Evolutionary conservation across 345 rosid species (phyloP), one percentile per base, ranked within the genome.

Genomic region (Pseudoturritis turrita): DNA sequence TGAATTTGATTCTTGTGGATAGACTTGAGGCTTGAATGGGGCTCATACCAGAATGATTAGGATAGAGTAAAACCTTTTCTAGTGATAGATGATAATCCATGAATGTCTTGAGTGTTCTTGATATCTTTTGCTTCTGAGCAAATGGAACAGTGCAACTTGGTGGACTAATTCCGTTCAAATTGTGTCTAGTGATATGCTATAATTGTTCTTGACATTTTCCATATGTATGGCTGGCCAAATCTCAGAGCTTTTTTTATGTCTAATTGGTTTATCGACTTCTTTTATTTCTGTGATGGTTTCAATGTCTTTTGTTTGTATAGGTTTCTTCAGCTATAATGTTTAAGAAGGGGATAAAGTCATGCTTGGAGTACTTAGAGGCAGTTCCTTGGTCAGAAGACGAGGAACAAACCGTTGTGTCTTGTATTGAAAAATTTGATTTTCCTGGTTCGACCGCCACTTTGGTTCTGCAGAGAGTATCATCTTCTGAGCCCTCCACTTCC

Each of bases 301-400:
- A 17, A 7, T 29, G 28, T 18, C 14, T 12, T 37, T 3, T 36
- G 6, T 14, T 37, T n/a, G 53, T 68, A 25, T 67, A 86, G 95
- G 91, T 86, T 44, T 88, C 83, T 82, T 85, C 84, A 1, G 91
- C 85, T n/a, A 71, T 85, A 47, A 74, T 65, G 83, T 87, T 85
- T 80, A 87, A 88, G 37, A 64, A 40, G 4, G 97, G 95, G 15
- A 78, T 91, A 31, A 57, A 36, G 61, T 80, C 89, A 31, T 88
- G 92, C 80, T 77, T 88, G 65, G 92, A 87, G 73, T 83, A 85
- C 77, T 76, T 91, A 75, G 95, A 88, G 81, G 89, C 88, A 12
- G 83, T 84, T 50, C 95, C 89, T 6, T 87, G 92, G 95, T 84
- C 92, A 26, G 83, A 82, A 63, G 85, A 82, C 6, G 95, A 88